Conservation (phyloP, 2,329 filamentous ascomycete species). For the Colletotrichum destructivum region DNA sequence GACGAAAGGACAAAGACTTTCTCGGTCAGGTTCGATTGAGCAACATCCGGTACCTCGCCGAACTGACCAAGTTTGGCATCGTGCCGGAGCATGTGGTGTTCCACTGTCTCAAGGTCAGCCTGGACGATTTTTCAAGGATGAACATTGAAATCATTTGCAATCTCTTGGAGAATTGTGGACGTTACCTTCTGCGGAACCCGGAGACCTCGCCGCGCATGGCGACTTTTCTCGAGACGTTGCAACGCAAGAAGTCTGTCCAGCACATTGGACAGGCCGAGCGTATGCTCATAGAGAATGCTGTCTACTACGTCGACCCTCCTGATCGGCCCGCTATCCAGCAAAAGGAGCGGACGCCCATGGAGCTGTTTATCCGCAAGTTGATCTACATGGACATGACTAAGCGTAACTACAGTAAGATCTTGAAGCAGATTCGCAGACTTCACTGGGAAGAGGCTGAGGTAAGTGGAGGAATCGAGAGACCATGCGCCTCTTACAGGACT, state of each 20-base stretch:
- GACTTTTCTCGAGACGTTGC: slow-evolving; percentile 93
- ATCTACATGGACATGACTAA: slow-evolving; percentile 96
- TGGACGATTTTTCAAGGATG: slow-evolving; percentile 98
- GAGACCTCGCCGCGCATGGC: slow-evolving; percentile 95
- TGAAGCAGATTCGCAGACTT: slow-evolving; percentile 94
- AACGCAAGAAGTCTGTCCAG: slow-evolving; percentile 95
- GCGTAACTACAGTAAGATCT: slow-evolving; percentile 91
- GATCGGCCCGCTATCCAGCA: slow-evolving; percentile 94
- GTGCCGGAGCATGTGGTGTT: slow-evolving; percentile 99
- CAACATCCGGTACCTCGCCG: slow-evolving; percentile 97
- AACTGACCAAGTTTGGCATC: slow-evolving; percentile 97
- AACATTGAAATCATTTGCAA: slow-evolving; percentile 99
- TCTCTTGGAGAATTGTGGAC: slow-evolving; percentile 94
- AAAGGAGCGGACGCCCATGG: slow-evolving; percentile 94
- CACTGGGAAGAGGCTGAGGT: slow-evolving; percentile 97
- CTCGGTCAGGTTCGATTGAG: slow-evolving; percentile 92
- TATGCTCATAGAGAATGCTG: slow-evolving; percentile 98
- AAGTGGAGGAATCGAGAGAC: slow-evolving; percentile 43
- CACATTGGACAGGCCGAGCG: slow-evolving; percentile 96
- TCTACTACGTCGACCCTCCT: slow-evolving; percentile 98
- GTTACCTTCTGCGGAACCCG: slow-evolving; percentile 91
- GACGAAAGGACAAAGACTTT: slow-evolving; percentile 98
- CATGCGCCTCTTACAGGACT: not conserved
- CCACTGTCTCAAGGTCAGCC: slow-evolving; percentile 96
- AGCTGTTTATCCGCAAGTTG: slow-evolving; percentile 92